phyloP scores from a whole-genome alignment of 345 rosid species.

The Salix arbutifolia region DNA sequence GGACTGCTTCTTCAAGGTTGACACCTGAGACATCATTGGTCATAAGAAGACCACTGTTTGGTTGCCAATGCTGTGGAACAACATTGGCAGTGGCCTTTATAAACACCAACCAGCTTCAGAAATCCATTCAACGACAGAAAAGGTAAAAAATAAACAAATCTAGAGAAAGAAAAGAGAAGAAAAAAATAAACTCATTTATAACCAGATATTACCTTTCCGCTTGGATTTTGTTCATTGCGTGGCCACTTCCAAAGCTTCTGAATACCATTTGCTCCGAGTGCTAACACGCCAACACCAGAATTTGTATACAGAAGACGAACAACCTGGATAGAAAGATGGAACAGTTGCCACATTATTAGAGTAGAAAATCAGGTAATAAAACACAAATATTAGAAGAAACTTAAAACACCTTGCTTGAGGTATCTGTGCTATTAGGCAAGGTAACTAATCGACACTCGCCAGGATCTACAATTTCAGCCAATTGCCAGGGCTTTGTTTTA shows the following conservation, averaged over 20 bases:
- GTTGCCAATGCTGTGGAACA: conserved; percentile 87
- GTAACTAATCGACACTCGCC: conserved; percentile 64
- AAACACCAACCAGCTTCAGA: conserved; percentile 23
- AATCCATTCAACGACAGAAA: conserved; percentile 8
- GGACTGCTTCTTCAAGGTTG: conserved; percentile 73
- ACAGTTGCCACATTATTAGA: conserved; percentile 2
- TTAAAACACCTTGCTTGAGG: conserved; percentile 72
- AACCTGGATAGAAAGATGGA: conserved; percentile 41
- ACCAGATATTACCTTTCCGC: conserved; percentile 56
- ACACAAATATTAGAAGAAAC: not conserved
- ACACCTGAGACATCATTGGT: conserved; percentile 69
- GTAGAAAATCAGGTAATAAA: not conserved
- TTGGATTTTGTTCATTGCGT: conserved; percentile 69
- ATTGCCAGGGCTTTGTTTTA: conserved; percentile 75
- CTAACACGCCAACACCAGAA: conserved; percentile 75
- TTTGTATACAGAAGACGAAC: conserved; percentile 85
- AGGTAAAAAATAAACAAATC: not conserved
- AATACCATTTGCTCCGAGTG: conserved; percentile 71
- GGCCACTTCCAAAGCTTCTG: conserved; percentile 82
- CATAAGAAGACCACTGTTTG: conserved; percentile 90
- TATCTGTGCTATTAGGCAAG: conserved; percentile 66
- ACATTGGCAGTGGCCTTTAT: conserved; percentile 67
- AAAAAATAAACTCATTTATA: not conserved
- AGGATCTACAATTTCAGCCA: conserved; percentile 66
- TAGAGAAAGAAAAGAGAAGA: not conserved